Percentiles rank a stretch among this genome's conserved stretches.
Evolutionary conservation across 2,329 filamentous ascomycete genomes (phyloP).

Genomic region (Corynespora cassiicola): DNA sequence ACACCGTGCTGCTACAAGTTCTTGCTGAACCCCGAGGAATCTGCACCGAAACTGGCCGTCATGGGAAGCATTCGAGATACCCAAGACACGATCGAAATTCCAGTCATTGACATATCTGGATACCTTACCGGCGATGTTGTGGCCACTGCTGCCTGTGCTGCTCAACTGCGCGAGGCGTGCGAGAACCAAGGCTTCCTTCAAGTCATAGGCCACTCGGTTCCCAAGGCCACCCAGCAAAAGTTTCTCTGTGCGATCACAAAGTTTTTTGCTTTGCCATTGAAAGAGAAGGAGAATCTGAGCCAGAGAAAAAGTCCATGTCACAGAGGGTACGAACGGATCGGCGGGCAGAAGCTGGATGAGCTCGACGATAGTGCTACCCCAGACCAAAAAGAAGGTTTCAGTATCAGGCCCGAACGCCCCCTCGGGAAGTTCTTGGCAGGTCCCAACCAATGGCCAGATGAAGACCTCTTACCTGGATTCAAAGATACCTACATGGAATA

Average conservation of each 20-base stretch:
- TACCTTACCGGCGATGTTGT: conserved; percentile 14
- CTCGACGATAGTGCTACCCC: conserved; percentile 11
- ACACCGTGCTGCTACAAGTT: too few species aligned
- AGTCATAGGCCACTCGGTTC: conserved; percentile 42
- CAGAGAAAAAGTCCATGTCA: conserved; percentile 14
- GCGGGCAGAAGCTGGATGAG: conserved; percentile 18
- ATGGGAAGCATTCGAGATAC: conserved; percentile 8
- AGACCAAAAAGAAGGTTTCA: conserved; percentile 45
- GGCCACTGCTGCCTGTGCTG: conserved; percentile 10
- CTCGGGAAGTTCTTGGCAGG: conserved; percentile 12
- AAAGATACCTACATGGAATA: conserved; percentile 31
- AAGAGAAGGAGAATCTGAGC: conserved; percentile 29
- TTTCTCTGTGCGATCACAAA: conserved; percentile 28
- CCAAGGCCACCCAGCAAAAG: conserved; percentile 26
- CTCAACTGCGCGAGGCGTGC: conserved; percentile 10
- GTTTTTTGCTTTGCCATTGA: conserved; percentile 40
- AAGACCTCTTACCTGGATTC: conserved; percentile 27
- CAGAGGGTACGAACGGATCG: conserved; percentile 17
- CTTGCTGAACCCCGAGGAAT: too few species aligned
- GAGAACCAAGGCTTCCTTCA: conserved; percentile 43
- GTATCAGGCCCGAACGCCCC: conserved; percentile 32
- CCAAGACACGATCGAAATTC: conserved; percentile 7
- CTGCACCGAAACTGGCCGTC: neutral
- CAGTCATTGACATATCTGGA: conserved; percentile 16
- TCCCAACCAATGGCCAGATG: conserved; percentile 30